Base-by-base conservation (phyloP, 208 protist species). In the Willaertia magna region DNA sequence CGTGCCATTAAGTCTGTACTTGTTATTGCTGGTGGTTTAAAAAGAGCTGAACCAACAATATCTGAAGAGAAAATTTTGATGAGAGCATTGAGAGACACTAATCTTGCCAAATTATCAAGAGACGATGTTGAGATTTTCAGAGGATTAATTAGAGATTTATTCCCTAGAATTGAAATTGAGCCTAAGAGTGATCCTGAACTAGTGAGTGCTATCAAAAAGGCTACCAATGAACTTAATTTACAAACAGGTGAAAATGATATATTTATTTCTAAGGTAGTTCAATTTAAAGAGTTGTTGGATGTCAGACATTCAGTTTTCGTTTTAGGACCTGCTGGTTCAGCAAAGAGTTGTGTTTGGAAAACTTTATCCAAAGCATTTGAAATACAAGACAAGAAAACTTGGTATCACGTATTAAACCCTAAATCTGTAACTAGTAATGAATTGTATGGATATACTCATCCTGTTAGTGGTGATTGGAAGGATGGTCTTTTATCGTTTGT, bases 281-380 rank as follows among this genome's bases (percentile, higher is more conserved):
- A 99, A 91, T 96, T 99, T 85, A 94, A 97, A 85, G 97, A 99
- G 89, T 91, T 99, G n/a, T 88, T 99, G 59, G 95, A 97, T 87
- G 97, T 99, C 85, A 94, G 97, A 61, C 97, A 99, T 91, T 99
- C 97, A 81, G 97, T 99, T 12, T 99, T 99, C 90, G 94, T 99
- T 86, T 92, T 99, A 42, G 98, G 98, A 42, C 89, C 94, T 34
- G 95, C 97, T n/a, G 97, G 97, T 34, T 92, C 92, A 44, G 97
- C 95, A 84, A 99, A 99, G 91, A 97, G 96, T 18, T 90, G 97
- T 91, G 96, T 95, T 88, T 98, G 97, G 97, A 94, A 93, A 49
- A 97, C 95, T 75, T 92, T 99, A 42, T 93, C 96, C 79, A 91
- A 92, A 20, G 95, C 97, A 18, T 92, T 98, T 84, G 95, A 94